These are phyloP conservation scores for Dentipellis fragilis DNA, from an alignment of 768 basidiomycete genomes.

Conservation along the genomic window DNA sequence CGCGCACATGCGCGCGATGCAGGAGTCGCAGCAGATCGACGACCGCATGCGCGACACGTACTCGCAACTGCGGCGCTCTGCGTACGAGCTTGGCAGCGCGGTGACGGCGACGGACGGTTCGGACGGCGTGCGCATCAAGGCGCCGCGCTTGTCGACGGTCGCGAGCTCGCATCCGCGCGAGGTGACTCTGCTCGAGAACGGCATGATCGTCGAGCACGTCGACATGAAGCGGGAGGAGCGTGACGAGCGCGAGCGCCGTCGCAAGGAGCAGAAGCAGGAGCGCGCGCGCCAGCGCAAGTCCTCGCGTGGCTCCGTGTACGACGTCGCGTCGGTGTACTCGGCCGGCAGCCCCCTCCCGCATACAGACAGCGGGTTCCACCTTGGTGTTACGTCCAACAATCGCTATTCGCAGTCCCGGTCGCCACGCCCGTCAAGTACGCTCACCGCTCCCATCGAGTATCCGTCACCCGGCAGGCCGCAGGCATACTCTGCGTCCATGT, in stretches of 20 bases:
- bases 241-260: slow-evolving; percentile 61
- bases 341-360: slow-evolving; percentile 43
- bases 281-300: slow-evolving; percentile 52
- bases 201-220: slow-evolving; percentile 83
- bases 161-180: slow-evolving; percentile 46
- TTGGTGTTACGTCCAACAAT: slow-evolving; percentile 25
- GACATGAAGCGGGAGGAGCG: slow-evolving; percentile 72
- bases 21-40: slow-evolving; percentile 69
- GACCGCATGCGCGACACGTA: slow-evolving; percentile 73
- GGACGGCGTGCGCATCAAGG: slow-evolving; percentile 63
- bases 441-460: slow-evolving; percentile 45
- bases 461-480: slow-evolving; percentile 49
- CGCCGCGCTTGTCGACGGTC: slow-evolving; percentile 32
- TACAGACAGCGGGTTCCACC: slow-evolving; percentile 46
- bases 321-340: slow-evolving; percentile 68
- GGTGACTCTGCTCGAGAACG: slow-evolving; percentile 76
- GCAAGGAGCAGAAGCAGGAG: slow-evolving; percentile 53
- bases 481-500: slow-evolving; percentile 67
- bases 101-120: slow-evolving; percentile 41
- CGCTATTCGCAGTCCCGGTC: slow-evolving; percentile 6
- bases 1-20: slow-evolving; percentile 68
- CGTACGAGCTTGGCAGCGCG: slow-evolving; percentile 48
- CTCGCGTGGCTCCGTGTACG: slow-evolving; percentile 60
- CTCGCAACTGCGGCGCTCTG: slow-evolving; percentile 68
- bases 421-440: slow-evolving; percentile 46